Evolutionary conservation across 2,329 filamentous ascomycete genomes (phyloP).

Genomic region (Chrysosporium keratinophilum): DNA sequence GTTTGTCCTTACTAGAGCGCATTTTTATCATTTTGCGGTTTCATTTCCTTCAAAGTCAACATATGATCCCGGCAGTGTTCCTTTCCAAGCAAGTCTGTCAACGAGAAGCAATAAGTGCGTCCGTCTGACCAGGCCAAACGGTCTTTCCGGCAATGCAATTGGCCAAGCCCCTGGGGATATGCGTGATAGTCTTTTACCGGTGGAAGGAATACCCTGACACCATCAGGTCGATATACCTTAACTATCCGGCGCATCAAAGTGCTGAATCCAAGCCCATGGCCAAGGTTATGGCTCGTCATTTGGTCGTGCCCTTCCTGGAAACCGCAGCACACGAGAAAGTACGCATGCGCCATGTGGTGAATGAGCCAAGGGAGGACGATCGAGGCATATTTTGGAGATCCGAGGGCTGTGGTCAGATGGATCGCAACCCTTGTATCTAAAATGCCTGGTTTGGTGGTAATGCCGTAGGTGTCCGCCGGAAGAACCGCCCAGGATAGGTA

Average conservation of each 20-base stretch:
- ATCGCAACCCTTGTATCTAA: conserved; percentile 13
- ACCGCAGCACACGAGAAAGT: conserved; percentile 19
- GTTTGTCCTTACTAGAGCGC: conserved; percentile 11
- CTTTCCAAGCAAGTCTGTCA: not conserved
- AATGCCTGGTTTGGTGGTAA: conserved; percentile 9
- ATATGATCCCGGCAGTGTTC: conserved; percentile 11
- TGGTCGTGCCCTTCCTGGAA: not conserved
- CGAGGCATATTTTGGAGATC: not conserved
- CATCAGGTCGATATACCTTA: conserved; percentile 2
- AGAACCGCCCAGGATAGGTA: conserved; percentile 10
- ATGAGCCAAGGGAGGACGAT: conserved; percentile 10
- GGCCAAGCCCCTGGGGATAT: no score
- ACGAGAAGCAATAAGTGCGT: not conserved
- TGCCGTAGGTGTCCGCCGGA: conserved; percentile 1
- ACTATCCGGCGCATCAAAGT: conserved; percentile 13
- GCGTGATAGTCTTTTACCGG: not conserved
- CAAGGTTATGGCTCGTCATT: conserved; percentile 4
- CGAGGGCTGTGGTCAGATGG: not conserved
- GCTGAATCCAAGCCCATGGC: conserved; percentile 16
- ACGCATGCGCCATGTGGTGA: conserved; percentile 19
- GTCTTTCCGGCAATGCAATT: not conserved
- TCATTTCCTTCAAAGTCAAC: conserved; percentile 12
- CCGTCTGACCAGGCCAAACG: not conserved
- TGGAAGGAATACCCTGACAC: not conserved
- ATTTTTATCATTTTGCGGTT: not conserved